Evolutionary conservation across 345 rosid genomes (phyloP).

Genomic region (Lepidium africanum): DNA sequence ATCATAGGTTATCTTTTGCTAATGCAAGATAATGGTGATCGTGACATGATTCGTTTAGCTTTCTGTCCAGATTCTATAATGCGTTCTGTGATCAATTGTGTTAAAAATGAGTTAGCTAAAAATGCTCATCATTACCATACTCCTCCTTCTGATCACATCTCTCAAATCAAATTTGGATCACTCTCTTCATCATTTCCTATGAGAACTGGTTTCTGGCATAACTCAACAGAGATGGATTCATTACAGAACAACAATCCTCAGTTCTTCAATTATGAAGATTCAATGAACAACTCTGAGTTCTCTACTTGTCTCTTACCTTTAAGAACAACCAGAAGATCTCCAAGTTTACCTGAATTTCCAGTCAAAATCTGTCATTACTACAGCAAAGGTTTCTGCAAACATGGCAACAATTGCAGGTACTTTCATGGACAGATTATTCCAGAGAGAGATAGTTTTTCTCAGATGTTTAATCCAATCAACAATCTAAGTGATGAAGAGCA

Average conservation of each 20-base stretch:
- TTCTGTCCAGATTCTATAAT: conserved; percentile 65
- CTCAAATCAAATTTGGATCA: neutral
- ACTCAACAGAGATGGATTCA: conserved; percentile 34
- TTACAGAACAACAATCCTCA: conserved; percentile 27
- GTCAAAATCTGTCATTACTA: conserved; percentile 89
- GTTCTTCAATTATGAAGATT: conserved; percentile 34
- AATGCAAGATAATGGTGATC: conserved; percentile 63
- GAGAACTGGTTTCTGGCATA: conserved; percentile 51
- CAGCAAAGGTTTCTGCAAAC: conserved; percentile 80
- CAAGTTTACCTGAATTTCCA: conserved; percentile 77
- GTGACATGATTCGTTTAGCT: conserved; percentile 84
- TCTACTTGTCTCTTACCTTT: conserved; percentile 40
- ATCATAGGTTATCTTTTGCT: conserved; percentile 73
- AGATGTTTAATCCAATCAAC: conserved; percentile 37
- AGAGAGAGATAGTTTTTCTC: conserved; percentile 44
- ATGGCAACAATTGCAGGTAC: conserved; percentile 77
- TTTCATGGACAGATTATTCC: conserved; percentile 50
- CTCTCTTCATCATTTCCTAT: conserved; percentile 7
- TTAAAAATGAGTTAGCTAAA: conserved; percentile 47
- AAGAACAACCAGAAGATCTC: conserved; percentile 60
- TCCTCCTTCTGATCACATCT: conserved; percentile 31
- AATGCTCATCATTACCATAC: neutral
- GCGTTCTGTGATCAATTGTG: conserved; percentile 50
- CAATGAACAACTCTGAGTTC: conserved; percentile 35
- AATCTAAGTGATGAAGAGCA: conserved; percentile 56